These are phyloP conservation scores for Alnus rubra DNA, from an alignment of 306 rosid species.

Conservation along the genomic window DNA sequence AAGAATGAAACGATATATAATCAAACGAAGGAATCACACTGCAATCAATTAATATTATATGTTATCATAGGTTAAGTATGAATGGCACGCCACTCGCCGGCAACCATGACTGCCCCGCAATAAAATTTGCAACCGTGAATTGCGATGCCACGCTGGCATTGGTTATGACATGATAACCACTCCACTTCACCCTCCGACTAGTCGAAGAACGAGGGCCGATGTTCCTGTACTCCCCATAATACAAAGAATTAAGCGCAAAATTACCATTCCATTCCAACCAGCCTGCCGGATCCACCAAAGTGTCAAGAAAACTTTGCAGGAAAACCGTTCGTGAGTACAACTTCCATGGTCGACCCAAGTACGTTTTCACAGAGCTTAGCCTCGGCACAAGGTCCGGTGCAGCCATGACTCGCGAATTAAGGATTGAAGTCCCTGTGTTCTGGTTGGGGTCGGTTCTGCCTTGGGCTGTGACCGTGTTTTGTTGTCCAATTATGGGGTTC, in stretches of 20 bases:
- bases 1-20: not conserved
- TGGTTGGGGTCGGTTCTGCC: conserved; percentile 55
- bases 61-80: conserved; percentile 26
- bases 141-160: conserved; percentile 35
- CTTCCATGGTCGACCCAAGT: conserved; percentile 61
- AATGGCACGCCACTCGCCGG: conserved; percentile 51
- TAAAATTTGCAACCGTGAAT: conserved; percentile 43
- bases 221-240: conserved; percentile 58
- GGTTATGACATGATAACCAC: conserved; percentile 45
- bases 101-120: conserved; percentile 53
- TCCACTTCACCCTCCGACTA: conserved; percentile 46
- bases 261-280: conserved; percentile 60
- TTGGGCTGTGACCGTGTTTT: conserved; percentile 50
- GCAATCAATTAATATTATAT: not conserved
- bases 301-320: conserved; percentile 33
- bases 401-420: conserved; percentile 47
- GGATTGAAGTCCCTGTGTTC: conserved; percentile 52
- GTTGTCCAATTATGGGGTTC: conserved; percentile 39
- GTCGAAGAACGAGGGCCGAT: conserved; percentile 51
- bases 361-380: conserved; percentile 35
- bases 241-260: conserved; percentile 51
- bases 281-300: conserved; percentile 47
- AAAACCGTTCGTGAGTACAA: conserved; percentile 48
- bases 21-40: not conserved
- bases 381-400: conserved; percentile 31